Evolutionary conservation across 108 stramenopile genomes (phyloP).

Genomic region (Cyclotella kingstonii): DNA sequence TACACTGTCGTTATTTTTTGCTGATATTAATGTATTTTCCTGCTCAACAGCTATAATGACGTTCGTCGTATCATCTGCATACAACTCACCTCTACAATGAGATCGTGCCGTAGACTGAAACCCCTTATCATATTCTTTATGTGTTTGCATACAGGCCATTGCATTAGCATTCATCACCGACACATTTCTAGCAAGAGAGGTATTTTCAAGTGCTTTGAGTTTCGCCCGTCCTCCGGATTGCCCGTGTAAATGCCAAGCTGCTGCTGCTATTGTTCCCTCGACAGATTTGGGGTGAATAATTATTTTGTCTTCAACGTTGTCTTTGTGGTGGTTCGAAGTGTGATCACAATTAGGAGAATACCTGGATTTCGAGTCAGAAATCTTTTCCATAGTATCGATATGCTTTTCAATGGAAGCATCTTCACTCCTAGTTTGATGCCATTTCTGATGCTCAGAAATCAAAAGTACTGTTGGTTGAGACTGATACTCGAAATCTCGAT

Average conservation of each 20-base stretch:
- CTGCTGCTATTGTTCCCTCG: conserved; percentile 13
- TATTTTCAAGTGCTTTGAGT: neutral
- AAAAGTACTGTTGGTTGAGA: too few species aligned
- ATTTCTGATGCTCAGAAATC: too few species aligned
- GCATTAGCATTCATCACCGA: conserved; percentile 20
- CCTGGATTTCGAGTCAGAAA: too few species aligned
- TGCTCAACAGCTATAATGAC: neutral
- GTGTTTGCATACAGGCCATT: conserved; percentile 9
- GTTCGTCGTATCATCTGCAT: neutral
- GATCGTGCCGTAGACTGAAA: neutral
- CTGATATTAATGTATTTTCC: neutral
- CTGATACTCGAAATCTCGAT: too few species aligned
- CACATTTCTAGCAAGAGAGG: conserved; percentile 6
- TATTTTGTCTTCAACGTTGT: conserved; percentile 14
- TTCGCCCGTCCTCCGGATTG: conserved; percentile 20
- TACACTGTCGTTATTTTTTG: too few species aligned
- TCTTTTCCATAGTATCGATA: too few species aligned
- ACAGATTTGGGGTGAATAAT: conserved; percentile 16
- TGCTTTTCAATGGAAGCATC: too few species aligned
- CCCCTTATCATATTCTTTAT: too few species aligned
- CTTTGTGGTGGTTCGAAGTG: neutral
- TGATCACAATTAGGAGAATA: neutral
- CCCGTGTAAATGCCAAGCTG: conserved; percentile 30
- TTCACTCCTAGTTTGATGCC: too few species aligned
- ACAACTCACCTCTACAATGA: neutral